Evolutionary conservation across 495 filamentous ascomycete species (phyloP).

Genomic region (Podospora pseudoanserina): DNA sequence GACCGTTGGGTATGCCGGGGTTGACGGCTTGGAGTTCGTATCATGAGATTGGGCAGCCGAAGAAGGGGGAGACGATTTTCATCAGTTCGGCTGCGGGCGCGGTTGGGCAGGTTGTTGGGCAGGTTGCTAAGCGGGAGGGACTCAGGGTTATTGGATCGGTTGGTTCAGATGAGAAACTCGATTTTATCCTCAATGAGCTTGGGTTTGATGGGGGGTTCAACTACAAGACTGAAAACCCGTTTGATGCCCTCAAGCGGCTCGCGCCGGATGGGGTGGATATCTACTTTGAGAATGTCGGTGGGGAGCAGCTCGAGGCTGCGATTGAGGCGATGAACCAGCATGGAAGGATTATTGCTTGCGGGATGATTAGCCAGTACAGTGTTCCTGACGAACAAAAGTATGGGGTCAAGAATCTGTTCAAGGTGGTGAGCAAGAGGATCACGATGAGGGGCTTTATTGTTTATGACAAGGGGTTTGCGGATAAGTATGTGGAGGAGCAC

Average conservation of each 20-base stretch:
- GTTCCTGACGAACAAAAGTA: constrained; percentile 53
- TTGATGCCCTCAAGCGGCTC: constrained; percentile 66
- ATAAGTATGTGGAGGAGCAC: constrained; percentile 69
- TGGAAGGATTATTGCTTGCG: constrained; percentile 64
- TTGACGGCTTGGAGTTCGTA: constrained; percentile 78
- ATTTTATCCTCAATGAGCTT: constrained; percentile 62
- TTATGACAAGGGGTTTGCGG: constrained; percentile 57
- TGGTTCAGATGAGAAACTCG: constrained; percentile 64
- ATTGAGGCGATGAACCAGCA: constrained; percentile 63
- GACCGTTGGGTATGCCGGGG: constrained; percentile 83
- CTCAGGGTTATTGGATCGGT: constrained; percentile 71
- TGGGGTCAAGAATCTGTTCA: constrained; percentile 62
- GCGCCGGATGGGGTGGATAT: constrained; percentile 86
- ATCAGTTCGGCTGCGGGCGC: constrained; percentile 78
- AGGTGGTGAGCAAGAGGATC: constrained; percentile 45
- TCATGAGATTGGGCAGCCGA: constrained; percentile 78
- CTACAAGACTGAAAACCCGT: constrained; percentile 61
- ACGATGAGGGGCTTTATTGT: constrained; percentile 76
- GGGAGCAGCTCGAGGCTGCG: constrained; percentile 78
- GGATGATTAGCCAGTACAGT: constrained; percentile 68
- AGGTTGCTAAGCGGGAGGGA: constrained; percentile 83
- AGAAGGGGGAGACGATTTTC: constrained; percentile 87
- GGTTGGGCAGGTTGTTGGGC: constrained; percentile 80
- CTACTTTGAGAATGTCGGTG: constrained; percentile 94
- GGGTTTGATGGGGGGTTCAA: constrained; percentile 71